Conservation (phyloP, 2,329 filamentous ascomycete genomes). For the Sporothrix variecibatus region DNA sequence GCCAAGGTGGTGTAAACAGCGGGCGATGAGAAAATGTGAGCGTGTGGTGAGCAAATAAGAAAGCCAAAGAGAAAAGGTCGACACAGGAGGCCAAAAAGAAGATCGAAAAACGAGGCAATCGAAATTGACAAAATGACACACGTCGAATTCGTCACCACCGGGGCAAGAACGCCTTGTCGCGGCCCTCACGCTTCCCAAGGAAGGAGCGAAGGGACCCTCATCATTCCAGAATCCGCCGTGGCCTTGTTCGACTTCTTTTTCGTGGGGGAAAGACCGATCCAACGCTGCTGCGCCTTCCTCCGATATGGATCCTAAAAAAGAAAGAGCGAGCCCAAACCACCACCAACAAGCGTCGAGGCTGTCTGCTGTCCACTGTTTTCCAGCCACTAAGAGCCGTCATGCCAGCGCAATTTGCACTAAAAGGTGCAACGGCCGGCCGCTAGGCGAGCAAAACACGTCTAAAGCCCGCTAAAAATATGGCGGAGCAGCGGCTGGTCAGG, state of each 20-base stretch:
- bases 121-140: not conserved
- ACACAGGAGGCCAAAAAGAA: not conserved
- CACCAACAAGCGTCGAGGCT: not conserved
- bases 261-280: conserved; percentile 10
- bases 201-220: not conserved
- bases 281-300: conserved; percentile 22
- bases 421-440: not conserved
- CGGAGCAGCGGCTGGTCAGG: conserved; percentile 20
- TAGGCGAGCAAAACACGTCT: not conserved
- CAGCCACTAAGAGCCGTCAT: not conserved
- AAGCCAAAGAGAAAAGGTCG: not conserved
- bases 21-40: not conserved
- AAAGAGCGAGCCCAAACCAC: conserved; percentile 1
- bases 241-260: not conserved
- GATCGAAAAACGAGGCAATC: not conserved
- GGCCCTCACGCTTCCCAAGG: not conserved
- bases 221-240: not conserved
- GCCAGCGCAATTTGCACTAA: not conserved
- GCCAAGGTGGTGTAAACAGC: conserved; percentile 14
- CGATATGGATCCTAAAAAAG: conserved; percentile 7
- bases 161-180: conserved; percentile 18
- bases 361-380: not conserved
- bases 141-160: not conserved
- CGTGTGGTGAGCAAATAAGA: not conserved
- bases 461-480: conserved; percentile 12